These are phyloP conservation scores for Nannochloropsis gaditana DNA, from an alignment of 108 stramenopile species.

Conservation along the genomic window DNA sequence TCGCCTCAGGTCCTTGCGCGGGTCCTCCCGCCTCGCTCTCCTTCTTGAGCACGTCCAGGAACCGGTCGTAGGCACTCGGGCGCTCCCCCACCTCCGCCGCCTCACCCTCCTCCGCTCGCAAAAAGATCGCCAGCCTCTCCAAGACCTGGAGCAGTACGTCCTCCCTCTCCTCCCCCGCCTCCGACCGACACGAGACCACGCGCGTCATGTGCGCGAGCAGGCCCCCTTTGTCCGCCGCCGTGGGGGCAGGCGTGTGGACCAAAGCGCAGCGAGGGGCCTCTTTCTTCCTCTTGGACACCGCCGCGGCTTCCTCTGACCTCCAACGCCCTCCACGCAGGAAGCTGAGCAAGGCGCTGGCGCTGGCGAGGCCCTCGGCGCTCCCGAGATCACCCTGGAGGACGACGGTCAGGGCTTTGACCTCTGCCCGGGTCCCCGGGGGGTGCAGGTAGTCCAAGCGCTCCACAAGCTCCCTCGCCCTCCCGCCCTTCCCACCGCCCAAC, in stretches of 20 bases:
- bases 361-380: not conserved
- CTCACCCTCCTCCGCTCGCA: not conserved
- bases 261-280: not conserved
- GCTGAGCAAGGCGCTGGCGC: not conserved
- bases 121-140: not conserved
- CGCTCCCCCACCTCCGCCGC: constrained; percentile 1
- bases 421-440: not conserved
- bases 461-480: not conserved
- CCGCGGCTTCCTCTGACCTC: constrained; percentile 28
- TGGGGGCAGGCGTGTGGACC: not conserved
- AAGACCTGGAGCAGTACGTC: not conserved
- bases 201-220: no score
- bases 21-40: constrained; percentile 12
- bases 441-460: not conserved
- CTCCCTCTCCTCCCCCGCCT: not conserved
- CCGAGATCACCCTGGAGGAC: not conserved
- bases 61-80: not conserved
- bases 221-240: no score
- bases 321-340: not conserved
- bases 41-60: not conserved
- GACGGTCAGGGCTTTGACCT: not conserved
- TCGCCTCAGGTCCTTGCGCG: not conserved
- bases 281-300: constrained; percentile 29
- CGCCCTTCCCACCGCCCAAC: not conserved
- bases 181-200: no score